phyloP scores from a whole-genome alignment of 108 stramenopile genomes.

The Skeletonema tropicum region DNA sequence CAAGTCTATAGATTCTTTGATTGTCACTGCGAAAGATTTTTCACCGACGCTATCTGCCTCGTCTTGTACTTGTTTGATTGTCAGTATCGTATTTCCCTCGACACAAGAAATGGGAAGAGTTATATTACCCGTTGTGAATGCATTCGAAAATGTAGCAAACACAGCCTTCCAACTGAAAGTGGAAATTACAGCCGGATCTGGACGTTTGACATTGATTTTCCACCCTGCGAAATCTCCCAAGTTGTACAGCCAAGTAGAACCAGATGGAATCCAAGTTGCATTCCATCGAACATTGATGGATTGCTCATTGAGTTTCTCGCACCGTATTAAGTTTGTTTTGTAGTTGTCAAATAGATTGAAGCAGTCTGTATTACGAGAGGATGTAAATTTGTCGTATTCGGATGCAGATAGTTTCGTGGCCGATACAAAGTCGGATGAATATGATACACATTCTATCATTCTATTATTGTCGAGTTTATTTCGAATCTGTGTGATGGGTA shows the following conservation, averaged over 20 bases:
- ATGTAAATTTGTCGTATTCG: neutral
- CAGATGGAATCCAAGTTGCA: slow-evolving; percentile 27
- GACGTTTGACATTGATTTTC: neutral
- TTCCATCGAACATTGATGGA: slow-evolving; percentile 30
- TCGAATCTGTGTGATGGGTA: neutral
- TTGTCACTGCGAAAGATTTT: neutral
- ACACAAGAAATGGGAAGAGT: slow-evolving; percentile 21
- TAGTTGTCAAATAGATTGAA: slow-evolving; percentile 28
- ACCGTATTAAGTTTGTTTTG: slow-evolving; percentile 14
- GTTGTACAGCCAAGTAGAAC: slow-evolving; percentile 19
- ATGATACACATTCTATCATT: neutral
- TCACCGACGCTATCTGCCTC: neutral
- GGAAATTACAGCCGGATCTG: slow-evolving; percentile 1
- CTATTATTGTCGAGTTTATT: neutral
- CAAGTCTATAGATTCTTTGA: slow-evolving; percentile 24
- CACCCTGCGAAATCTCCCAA: slow-evolving; percentile 5
- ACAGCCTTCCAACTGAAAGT: slow-evolving; percentile 28
- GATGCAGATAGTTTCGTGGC: neutral
- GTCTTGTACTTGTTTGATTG: neutral
- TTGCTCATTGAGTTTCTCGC: slow-evolving; percentile 21
- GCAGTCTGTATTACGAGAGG: slow-evolving; percentile 15
- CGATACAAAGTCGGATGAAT: neutral
- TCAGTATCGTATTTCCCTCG: slow-evolving; percentile 25
- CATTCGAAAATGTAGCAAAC: slow-evolving; percentile 20
- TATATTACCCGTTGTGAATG: slow-evolving; percentile 24